Percentiles rank a stretch among this genome's conserved stretches.
Evolutionary conservation across 805 yeast species (phyloP).

Genomic region (Scheffersomyces spartinae): DNA sequence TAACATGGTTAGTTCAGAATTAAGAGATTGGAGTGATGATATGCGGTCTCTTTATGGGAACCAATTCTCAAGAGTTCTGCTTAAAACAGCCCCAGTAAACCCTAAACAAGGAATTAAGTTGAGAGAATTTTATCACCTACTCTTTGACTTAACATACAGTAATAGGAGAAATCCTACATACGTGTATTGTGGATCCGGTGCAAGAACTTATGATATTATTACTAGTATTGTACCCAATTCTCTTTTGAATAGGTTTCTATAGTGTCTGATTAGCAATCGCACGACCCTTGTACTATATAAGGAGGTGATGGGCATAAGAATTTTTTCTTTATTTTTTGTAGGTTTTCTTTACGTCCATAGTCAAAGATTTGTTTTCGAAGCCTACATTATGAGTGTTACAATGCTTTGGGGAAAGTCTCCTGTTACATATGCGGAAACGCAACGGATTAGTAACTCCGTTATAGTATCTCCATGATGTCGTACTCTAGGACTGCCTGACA

Average conservation of each 20-base stretch:
- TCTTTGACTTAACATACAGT: slow-evolving; percentile 23
- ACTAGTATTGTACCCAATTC: slow-evolving; percentile 20
- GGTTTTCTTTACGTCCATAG: too few species aligned
- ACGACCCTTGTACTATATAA: too few species aligned
- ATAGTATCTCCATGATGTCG: too few species aligned
- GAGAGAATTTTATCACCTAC: slow-evolving; percentile 25
- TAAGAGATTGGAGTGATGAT: slow-evolving; percentile 26
- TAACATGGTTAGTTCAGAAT: slow-evolving; percentile 22
- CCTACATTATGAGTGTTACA: too few species aligned
- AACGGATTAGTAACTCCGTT: too few species aligned
- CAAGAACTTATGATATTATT: slow-evolving; percentile 25
- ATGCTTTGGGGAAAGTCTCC: too few species aligned
- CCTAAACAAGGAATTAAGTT: slow-evolving; percentile 19
- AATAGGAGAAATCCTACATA: slow-evolving; percentile 13
- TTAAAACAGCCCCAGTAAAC: slow-evolving; percentile 16
- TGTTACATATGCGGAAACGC: too few species aligned
- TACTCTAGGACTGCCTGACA: too few species aligned
- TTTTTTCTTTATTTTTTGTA: too few species aligned
- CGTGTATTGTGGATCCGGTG: slow-evolving; percentile 32
- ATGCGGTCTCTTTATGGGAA: slow-evolving; percentile 21
- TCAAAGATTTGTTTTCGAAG: too few species aligned
- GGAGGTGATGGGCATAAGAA: too few species aligned
- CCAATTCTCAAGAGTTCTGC: slow-evolving; percentile 20
- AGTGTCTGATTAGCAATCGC: too few species aligned
- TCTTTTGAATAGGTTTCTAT: slow-evolving; percentile 16